These are phyloP conservation scores for Vigna trinervia DNA, from an alignment of 306 rosid species.

Conservation along the genomic window DNA sequence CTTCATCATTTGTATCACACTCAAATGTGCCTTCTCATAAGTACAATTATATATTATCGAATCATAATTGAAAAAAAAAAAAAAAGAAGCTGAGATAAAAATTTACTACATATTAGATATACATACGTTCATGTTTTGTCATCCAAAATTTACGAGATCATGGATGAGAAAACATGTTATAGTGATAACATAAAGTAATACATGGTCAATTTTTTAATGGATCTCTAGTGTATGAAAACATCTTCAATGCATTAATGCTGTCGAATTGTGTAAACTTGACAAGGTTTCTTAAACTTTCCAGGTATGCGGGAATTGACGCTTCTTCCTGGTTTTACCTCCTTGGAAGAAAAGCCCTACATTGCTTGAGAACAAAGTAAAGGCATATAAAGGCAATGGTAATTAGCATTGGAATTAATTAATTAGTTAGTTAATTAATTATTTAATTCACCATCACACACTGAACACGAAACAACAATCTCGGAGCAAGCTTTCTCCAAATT, in stretches of 20 bases:
- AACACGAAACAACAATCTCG: constrained; percentile 14
- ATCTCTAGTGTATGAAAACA: background rate
- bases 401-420: background rate
- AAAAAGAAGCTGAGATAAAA: background rate
- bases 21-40: background rate
- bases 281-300: constrained; percentile 31
- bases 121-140: background rate
- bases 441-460: background rate
- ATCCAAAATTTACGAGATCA: background rate
- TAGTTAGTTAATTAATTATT: background rate
- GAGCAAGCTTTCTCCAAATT: constrained; percentile 29
- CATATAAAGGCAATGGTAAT: constrained; percentile 5
- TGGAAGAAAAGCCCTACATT: background rate
- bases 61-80: background rate
- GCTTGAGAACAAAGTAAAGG: constrained; percentile 47
- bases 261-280: background rate
- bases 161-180: background rate
- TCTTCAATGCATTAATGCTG: background rate
- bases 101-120: background rate
- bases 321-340: constrained; percentile 16
- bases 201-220: background rate
- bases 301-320: constrained; percentile 19
- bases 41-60: background rate
- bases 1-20: background rate
- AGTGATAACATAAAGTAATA: background rate